Base-by-base conservation (phyloP, 1,139 yeast genomes). In the Saccharomycopsis phalli region DNA sequence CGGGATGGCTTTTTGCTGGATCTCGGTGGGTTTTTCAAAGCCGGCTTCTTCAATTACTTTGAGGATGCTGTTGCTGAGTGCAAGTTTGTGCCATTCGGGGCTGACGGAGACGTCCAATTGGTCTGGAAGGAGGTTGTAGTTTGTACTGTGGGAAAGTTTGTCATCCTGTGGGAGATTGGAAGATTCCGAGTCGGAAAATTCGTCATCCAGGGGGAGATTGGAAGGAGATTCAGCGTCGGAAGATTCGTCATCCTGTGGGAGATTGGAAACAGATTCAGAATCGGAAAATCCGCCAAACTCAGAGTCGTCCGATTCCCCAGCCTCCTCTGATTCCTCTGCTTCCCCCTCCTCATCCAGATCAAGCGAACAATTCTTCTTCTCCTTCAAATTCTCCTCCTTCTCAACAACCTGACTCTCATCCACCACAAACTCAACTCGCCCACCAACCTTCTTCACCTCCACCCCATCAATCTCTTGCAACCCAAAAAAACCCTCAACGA, bases 401-500 rank as follows among this genome's bases (percentile, higher is more conserved):
- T 45, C 50, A 20, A 48, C 51, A 33, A 54, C 52, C 33, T 53
- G 53, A 21, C 51, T 49, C 7, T 63, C 61, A 31, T 74, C 77
- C 3, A 76, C 74, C 19, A 74, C 60, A 53, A 83, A 83, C 50
- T 72, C 71, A 0, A 80, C 75, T 47, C 66, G 65, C 13, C 94
- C 94, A 43, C 75, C 66, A 2, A 76, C 74, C 42, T 75, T 67
- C 48, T 73, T 73, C 4, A 88, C 88, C 52, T 74, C 88, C 19
- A 88, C 96, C 21, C 95, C 96, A 41, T 87, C 96, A 40, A 91
- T 72, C 57, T 91, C 98, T 58, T 91, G 97, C 32, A 91, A 62
- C 0, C 96, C 98, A 59, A 77, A 84, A 51, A 87, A 80, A 0
- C 96, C 96, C 52, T 81, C 88, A 55, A 81, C 82, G 57, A 84